These are phyloP conservation scores for Chalciporus pseudorubinellus DNA, from an alignment of 768 basidiomycete genomes.

Conservation along the genomic window DNA sequence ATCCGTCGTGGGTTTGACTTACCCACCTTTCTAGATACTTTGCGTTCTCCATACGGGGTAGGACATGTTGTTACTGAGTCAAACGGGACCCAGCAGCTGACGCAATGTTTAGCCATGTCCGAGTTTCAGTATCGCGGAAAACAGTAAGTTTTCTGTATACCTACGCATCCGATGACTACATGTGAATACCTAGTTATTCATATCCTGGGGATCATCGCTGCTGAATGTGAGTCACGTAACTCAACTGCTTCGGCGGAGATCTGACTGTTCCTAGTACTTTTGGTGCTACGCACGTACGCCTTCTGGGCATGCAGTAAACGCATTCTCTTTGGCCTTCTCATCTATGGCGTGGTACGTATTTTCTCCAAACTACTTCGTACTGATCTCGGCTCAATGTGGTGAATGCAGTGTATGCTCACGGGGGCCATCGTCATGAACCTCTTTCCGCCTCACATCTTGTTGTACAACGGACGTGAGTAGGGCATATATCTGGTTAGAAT, in stretches of 20 bases:
- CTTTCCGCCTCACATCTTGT: background rate
- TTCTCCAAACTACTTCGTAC: background rate
- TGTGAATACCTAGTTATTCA: slow-evolving; percentile 1
- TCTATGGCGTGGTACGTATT: background rate
- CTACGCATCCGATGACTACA: background rate
- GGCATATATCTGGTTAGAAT: background rate
- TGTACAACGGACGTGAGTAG: background rate
- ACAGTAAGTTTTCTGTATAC: background rate
- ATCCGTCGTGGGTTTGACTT: background rate
- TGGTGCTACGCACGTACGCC: background rate
- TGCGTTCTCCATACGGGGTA: background rate
- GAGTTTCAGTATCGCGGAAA: background rate
- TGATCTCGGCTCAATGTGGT: background rate
- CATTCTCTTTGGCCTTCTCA: background rate
- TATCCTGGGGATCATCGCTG: slow-evolving; percentile 5
- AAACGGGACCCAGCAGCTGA: background rate
- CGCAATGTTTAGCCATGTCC: background rate
- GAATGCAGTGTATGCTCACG: background rate
- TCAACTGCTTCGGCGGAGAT: background rate
- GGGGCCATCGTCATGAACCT: background rate
- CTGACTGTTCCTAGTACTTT: background rate
- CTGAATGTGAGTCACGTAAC: background rate
- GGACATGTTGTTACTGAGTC: background rate
- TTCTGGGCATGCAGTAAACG: background rate
- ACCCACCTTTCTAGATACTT: background rate